Evolutionary conservation across 2,329 filamentous ascomycete species (phyloP), one percentile per base, ranked within the genome.

Genomic region (Uncinocarpus reesii): DNA sequence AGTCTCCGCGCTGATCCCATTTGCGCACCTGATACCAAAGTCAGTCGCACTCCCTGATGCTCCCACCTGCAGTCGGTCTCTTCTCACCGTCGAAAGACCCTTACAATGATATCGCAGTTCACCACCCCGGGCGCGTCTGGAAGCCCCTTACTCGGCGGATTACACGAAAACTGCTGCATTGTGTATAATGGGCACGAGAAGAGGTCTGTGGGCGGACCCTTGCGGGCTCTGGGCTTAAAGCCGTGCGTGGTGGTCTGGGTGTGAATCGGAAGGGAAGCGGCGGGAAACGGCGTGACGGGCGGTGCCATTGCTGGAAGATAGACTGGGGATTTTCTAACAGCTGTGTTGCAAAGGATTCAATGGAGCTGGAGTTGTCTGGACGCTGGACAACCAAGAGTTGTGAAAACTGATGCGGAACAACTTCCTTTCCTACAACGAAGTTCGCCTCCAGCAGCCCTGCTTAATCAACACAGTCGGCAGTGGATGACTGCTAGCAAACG

Each of bases 161-260:
- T 72, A 63, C 80, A 83, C 21, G 73, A 73, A 59, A 80, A 82
- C 64, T 83, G 79, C 40, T 77, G 65, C 62, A 83, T 62, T 60
- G 81, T 76, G 55, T 76, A 68, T 34, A 82, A 63, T 49, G 71
- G 63, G 60, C 79, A 83, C 42, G 76, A 65, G 47, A 66, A 61
- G 4, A 82, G 66, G 26, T 76, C 65, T 51, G 79, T 64, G 13
- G 70, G 64, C 21, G 58, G 58, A 37, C 70, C 67, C 60, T 79
- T 79, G 52, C 75, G 73, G 43, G 65, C 62, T 58, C 75, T 66
- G 65, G 76, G 53, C 63, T 69, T 54, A 71, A 68, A 60, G 69
- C 71, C 65, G 53, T 59, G 62, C 10, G 57, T 58, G 36, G 64
- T 54, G 38, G 65, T 68, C 55, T 79, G 74, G 55, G 80, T 62